These are phyloP conservation scores for Populus tomentosa DNA, from an alignment of 441 rosid genomes.

Conservation along the genomic window DNA sequence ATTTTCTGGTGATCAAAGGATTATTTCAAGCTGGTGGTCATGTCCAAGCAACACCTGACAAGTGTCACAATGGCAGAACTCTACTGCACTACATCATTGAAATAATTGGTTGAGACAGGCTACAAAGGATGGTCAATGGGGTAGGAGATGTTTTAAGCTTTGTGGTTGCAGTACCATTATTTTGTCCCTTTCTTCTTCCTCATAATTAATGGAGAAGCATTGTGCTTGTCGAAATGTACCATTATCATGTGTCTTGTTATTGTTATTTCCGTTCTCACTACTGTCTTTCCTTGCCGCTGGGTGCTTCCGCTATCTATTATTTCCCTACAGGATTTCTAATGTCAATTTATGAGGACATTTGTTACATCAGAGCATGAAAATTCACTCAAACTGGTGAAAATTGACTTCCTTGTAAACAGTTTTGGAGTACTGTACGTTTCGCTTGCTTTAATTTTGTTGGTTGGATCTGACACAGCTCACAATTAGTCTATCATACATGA, in stretches of 20 bases:
- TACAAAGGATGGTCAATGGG: slow-evolving; percentile 11
- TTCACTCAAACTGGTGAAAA: slow-evolving; percentile 5
- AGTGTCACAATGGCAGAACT: not conserved
- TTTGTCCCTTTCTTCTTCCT: not conserved
- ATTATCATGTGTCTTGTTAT: not conserved
- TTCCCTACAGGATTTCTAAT: not conserved
- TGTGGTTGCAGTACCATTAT: not conserved
- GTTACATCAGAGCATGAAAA: slow-evolving; percentile 1
- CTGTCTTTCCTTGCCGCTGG: slow-evolving; percentile 5
- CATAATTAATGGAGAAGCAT: slow-evolving; percentile 9
- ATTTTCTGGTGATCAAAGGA: not conserved
- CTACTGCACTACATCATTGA: not conserved
- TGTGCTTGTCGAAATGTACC: slow-evolving; percentile 6
- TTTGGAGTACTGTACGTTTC: not conserved
- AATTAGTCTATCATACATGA: slow-evolving; percentile 10
- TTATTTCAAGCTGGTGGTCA: not conserved
- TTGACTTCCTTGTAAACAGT: not conserved
- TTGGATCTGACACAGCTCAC: slow-evolving; percentile 24
- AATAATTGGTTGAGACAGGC: slow-evolving; percentile 26
- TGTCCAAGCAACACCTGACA: not conserved
- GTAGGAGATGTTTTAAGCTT: slow-evolving; percentile 7
- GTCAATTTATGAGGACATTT: not conserved
- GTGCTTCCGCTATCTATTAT: slow-evolving; percentile 3
- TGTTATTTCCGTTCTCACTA: not conserved
- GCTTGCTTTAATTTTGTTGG: not conserved